A percentile compares a stretch with the other conserved stretches of the same genome.
Evolutionary conservation across 2,329 filamentous ascomycete species (phyloP).

Genomic region (Conoideocrella luteorostrata): DNA sequence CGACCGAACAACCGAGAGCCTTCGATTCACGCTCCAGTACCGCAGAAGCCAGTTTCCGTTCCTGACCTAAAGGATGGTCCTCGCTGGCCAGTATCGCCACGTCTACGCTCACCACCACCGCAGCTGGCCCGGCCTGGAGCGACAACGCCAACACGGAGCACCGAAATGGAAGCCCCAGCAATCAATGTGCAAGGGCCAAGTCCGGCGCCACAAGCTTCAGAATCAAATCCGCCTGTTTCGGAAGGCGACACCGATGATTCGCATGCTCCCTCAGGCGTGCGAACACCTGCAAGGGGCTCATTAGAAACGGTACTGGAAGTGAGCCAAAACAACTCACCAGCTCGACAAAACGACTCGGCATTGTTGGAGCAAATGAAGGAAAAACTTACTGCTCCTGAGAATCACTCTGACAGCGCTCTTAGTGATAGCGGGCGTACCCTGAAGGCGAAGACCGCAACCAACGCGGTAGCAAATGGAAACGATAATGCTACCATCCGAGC

Average conservation of each 20-base stretch:
- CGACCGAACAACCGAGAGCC: constrained; percentile 55
- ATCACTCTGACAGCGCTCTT: constrained; percentile 35
- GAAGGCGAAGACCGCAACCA: constrained; percentile 40
- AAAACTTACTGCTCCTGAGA: constrained; percentile 35
- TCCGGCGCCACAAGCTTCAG: constrained; percentile 38
- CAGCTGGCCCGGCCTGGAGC: constrained; percentile 39
- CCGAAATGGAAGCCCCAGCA: constrained; percentile 43
- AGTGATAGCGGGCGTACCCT: constrained; percentile 34
- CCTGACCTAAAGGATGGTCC: constrained; percentile 51
- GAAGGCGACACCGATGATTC: constrained; percentile 50
- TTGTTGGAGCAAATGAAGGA: constrained; percentile 46
- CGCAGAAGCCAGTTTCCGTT: constrained; percentile 52
- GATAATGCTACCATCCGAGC: constrained; percentile 53
- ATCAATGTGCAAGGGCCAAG: constrained; percentile 48
- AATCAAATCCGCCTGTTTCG: constrained; percentile 30
- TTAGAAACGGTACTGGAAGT: constrained; percentile 91
- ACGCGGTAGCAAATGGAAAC: constrained; percentile 53
- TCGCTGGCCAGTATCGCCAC: constrained; percentile 72
- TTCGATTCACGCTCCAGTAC: constrained; percentile 52
- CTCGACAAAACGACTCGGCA: constrained; percentile 36
- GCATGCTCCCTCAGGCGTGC: constrained; percentile 43
- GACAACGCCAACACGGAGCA: constrained; percentile 35
- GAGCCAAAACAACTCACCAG: constrained; percentile 68
- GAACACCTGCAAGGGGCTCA: constrained; percentile 55
- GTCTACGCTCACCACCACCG: constrained; percentile 71